Percentiles rank a stretch among this genome's conserved stretches.
phyloP scores from a whole-genome alignment of 345 rosid genomes.

The Physaria fendleri region DNA sequence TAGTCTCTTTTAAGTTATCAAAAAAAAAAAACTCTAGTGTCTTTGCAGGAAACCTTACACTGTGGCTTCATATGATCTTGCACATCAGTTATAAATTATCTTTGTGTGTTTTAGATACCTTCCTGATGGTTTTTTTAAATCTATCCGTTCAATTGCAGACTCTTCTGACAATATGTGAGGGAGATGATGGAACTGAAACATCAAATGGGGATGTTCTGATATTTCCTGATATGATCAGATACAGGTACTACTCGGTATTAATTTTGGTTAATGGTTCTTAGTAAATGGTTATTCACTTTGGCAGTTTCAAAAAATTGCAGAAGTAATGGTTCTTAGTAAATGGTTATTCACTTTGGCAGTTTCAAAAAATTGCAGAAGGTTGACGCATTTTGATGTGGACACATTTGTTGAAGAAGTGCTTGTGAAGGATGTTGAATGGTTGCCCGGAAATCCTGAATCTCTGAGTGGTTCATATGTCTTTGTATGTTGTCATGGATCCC shows the following conservation, averaged over 20 bases:
- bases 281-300: neutral
- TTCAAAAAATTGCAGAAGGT: constrained; percentile 60
- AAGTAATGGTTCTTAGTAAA: neutral
- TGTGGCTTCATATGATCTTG: constrained; percentile 8
- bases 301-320: constrained; percentile 1
- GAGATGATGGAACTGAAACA: constrained; percentile 94
- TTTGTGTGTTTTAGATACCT: neutral
- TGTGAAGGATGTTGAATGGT: constrained; percentile 84
- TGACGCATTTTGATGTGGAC: constrained; percentile 98
- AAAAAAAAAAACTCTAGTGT: neutral
- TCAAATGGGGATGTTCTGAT: constrained; percentile 96
- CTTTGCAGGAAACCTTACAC: neutral
- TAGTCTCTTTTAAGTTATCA: neutral
- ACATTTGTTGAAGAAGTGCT: constrained; percentile 99
- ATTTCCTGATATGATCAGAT: constrained; percentile 96
- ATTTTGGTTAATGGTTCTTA: neutral
- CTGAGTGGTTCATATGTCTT: constrained; percentile 74
- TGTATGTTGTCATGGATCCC: constrained; percentile 89
- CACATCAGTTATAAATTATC: neutral
- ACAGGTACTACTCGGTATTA: constrained; percentile 45
- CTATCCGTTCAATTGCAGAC: constrained; percentile 42
- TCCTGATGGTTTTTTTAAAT: neutral
- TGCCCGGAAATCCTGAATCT: constrained; percentile 79
- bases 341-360: constrained; percentile 1
- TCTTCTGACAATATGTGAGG: constrained; percentile 84